Conservation (phyloP, 257 asterid species). For the Jaltomata sinuosa region DNA sequence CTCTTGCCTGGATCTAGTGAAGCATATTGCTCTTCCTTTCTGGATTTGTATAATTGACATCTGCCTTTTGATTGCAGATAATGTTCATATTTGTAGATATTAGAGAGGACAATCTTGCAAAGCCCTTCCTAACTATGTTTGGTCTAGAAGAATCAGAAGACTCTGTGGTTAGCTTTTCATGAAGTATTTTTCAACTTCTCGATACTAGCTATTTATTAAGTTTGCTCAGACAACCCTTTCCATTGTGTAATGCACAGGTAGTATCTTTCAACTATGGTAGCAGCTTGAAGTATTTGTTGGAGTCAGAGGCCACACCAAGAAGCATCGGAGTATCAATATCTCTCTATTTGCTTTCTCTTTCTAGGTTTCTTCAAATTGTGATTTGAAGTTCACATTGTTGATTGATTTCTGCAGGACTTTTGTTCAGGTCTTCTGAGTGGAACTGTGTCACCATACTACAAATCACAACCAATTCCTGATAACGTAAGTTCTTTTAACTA, state of each 20-base stretch:
- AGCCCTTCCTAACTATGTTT: slow-evolving; percentile 83
- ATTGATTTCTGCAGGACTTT: slow-evolving; percentile 55
- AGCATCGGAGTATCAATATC: slow-evolving; percentile 46
- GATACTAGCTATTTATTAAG: background rate
- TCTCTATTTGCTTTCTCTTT: slow-evolving; percentile 7
- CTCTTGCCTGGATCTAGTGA: background rate
- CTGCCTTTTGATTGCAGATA: slow-evolving; percentile 39
- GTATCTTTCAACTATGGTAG: slow-evolving; percentile 62
- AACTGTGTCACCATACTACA: slow-evolving; percentile 56
- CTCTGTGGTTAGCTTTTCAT: slow-evolving; percentile 31
- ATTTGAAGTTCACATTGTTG: background rate
- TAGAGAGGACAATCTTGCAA: slow-evolving; percentile 74
- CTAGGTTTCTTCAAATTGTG: background rate
- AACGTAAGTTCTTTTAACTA: slow-evolving; percentile 43
- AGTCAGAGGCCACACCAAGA: slow-evolving; percentile 46
- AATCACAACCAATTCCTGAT: slow-evolving; percentile 69
- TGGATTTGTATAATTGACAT: background rate
- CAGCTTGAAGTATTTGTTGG: slow-evolving; percentile 57
- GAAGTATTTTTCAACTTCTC: slow-evolving; percentile 1
- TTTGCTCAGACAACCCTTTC: background rate
- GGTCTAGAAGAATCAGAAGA: slow-evolving; percentile 77
- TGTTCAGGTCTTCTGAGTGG: slow-evolving; percentile 50
- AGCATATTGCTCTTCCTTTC: background rate
- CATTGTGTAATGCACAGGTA: slow-evolving; percentile 29
- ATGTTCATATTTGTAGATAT: slow-evolving; percentile 69